A percentile compares a stretch with the other conserved stretches of the same genome.
phyloP scores from a whole-genome alignment of 1,284 basidiomycete species.

The Chalciporus piperatoides region DNA sequence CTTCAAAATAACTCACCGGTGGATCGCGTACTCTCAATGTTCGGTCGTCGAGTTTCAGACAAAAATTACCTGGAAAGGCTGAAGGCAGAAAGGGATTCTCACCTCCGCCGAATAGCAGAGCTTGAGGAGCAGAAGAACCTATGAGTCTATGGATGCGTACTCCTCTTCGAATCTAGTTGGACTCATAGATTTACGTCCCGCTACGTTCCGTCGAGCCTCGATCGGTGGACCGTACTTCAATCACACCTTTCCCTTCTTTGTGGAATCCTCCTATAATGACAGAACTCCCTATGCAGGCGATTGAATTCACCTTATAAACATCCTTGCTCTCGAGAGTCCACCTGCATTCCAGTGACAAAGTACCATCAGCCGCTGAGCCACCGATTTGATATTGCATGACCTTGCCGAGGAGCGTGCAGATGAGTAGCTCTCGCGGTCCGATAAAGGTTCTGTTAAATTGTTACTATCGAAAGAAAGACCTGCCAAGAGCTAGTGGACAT shows the following conservation, averaged over 20 bases:
- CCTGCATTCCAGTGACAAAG: constrained; percentile 38
- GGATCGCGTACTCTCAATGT: constrained; percentile 38
- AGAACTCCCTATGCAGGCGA: constrained; percentile 41
- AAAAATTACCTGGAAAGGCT: constrained; percentile 59
- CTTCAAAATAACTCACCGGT: constrained; percentile 15
- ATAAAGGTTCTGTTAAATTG: constrained; percentile 45
- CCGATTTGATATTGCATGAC: constrained; percentile 47
- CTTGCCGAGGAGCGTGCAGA: constrained; percentile 59
- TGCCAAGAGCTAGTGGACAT: constrained; percentile 3
- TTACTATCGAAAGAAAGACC: constrained; percentile 6
- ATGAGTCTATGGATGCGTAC: constrained; percentile 3
- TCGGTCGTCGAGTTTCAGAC: constrained; percentile 56
- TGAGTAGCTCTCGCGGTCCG: constrained; percentile 41
- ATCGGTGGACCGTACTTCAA: constrained; percentile 51
- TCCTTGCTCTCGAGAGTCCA: constrained; percentile 44
- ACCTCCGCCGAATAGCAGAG: constrained; percentile 52
- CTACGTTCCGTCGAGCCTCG: constrained; percentile 13
- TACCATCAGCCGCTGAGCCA: constrained; percentile 27
- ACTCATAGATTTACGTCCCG: constrained; percentile 4
- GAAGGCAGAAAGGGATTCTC: constrained; percentile 47
- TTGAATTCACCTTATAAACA: constrained; percentile 59
- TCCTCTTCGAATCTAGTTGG: neutral
- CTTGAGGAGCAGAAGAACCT: constrained; percentile 45
- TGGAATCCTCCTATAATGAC: constrained; percentile 59
- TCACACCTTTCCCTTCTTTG: constrained; percentile 52